phyloP scores from a whole-genome alignment of 148 eudicot genomes.

The Rhododendron simsii region DNA sequence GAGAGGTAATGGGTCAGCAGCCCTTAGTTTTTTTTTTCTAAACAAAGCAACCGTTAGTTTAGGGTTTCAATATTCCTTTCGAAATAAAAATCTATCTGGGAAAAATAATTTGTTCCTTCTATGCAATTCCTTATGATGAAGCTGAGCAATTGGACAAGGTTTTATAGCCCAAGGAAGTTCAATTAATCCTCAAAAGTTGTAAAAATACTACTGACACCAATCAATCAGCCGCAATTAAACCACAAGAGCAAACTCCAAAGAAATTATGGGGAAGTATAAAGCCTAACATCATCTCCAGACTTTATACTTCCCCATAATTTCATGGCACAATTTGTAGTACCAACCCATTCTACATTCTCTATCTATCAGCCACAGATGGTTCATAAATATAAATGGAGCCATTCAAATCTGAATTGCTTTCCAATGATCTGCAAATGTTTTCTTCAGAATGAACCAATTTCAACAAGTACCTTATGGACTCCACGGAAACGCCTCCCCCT shows the following conservation, averaged over 20 bases:
- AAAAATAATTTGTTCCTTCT: not conserved
- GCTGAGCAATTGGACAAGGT: not conserved
- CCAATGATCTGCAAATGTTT: not conserved
- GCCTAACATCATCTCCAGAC: not conserved
- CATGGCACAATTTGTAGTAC: not conserved
- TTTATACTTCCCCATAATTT: not conserved
- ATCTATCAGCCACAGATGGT: not conserved
- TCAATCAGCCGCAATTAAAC: not conserved
- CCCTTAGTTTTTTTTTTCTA: no score
- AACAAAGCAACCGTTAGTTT: no score
- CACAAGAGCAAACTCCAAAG: not conserved
- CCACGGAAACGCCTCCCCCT: conserved; percentile 89
- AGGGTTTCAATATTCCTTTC: not conserved
- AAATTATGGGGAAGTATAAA: not conserved
- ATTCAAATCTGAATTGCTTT: not conserved
- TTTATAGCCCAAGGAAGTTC: conserved; percentile 2
- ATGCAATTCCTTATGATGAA: not conserved
- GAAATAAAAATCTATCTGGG: not conserved
- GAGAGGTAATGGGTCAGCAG: not conserved
- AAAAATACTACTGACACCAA: not conserved
- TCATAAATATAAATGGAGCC: not conserved
- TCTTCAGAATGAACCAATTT: not conserved
- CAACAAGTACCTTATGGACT: conserved; percentile 73
- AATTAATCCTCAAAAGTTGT: not conserved
- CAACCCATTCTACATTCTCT: not conserved